Evolutionary conservation across 169 alveolate genomes (phyloP).

Genomic region (Plasmodium coatneyi): DNA sequence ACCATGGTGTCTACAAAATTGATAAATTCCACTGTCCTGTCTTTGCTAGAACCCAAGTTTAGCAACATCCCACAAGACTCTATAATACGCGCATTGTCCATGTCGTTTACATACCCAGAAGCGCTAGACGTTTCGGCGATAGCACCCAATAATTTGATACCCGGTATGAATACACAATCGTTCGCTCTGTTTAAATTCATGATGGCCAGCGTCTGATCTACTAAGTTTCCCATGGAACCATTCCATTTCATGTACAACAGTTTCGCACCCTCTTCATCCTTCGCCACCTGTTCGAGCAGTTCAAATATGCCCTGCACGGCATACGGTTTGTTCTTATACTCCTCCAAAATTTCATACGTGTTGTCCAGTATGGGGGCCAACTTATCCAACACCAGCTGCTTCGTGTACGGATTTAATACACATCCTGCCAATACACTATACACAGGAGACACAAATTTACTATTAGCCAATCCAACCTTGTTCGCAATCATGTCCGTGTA

Average conservation of each 20-base stretch:
- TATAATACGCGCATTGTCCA: slow-evolving; percentile 29
- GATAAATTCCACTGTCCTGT: slow-evolving; percentile 59
- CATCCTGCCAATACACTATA: slow-evolving; percentile 88
- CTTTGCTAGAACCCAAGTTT: slow-evolving; percentile 54
- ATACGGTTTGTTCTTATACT: slow-evolving; percentile 83
- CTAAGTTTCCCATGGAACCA: slow-evolving; percentile 50
- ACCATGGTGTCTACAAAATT: slow-evolving; percentile 56
- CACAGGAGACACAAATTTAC: slow-evolving; percentile 83
- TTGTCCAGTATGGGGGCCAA: slow-evolving; percentile 76
- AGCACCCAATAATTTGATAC: slow-evolving; percentile 47
- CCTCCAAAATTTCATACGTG: slow-evolving; percentile 79
- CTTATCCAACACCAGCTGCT: slow-evolving; percentile 78
- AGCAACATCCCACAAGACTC: slow-evolving; percentile 53
- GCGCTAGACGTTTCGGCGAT: slow-evolving; percentile 24
- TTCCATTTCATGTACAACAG: slow-evolving; percentile 40
- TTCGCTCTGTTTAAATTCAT: slow-evolving; percentile 66
- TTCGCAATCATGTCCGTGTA: slow-evolving; percentile 83
- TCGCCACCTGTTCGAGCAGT: slow-evolving; percentile 83
- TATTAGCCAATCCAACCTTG: slow-evolving; percentile 83
- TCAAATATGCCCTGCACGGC: slow-evolving; percentile 81
- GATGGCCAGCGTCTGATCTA: slow-evolving; percentile 31
- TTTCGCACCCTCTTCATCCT: slow-evolving; percentile 84
- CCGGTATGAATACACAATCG: slow-evolving; percentile 56
- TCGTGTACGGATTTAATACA: slow-evolving; percentile 85
- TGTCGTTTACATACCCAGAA: slow-evolving; percentile 61